Conservation (phyloP, 805 yeast species). For the Middelhovenomyces tepae region DNA sequence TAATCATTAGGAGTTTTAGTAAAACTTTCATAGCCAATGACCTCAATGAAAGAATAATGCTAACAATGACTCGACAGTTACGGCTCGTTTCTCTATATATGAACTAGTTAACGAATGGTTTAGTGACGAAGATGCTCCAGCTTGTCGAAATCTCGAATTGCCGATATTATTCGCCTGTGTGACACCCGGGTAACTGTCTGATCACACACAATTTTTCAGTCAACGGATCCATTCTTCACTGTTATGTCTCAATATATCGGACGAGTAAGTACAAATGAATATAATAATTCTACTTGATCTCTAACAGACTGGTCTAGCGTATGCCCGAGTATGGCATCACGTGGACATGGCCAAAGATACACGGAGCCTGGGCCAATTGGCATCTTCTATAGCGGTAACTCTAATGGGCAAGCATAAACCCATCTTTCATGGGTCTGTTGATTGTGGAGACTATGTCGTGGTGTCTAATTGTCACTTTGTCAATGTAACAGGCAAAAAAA, state of each 20-base stretch:
- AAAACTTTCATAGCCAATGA: too few relatives aligned
- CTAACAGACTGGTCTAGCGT: constrained; percentile 53
- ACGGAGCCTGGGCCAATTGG: constrained; percentile 86
- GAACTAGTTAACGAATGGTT: too few relatives aligned
- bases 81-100: too few relatives aligned
- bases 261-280: constrained; percentile 20
- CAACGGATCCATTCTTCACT: too few relatives aligned
- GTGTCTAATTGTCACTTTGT: constrained; percentile 84
- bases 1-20: too few relatives aligned
- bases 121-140: too few relatives aligned
- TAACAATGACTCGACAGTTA: too few relatives aligned
- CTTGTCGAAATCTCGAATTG: too few relatives aligned
- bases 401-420: constrained; percentile 98
- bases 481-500: constrained; percentile 77
- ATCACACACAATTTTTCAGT: too few relatives aligned
- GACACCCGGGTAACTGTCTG: too few relatives aligned
- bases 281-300: constrained; percentile 4
- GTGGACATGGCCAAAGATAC: constrained; percentile 79
- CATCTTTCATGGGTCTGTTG: constrained; percentile 60
- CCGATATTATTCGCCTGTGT: too few relatives aligned
- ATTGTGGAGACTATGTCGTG: constrained; percentile 94
- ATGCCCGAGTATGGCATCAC: constrained; percentile 91
- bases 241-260: constrained; percentile 34
- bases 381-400: constrained; percentile 77
- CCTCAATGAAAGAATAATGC: too few relatives aligned